Evolutionary conservation across 192 early-diverging fungal species (phyloP).

Genomic region (Rhizophagus sp.): DNA sequence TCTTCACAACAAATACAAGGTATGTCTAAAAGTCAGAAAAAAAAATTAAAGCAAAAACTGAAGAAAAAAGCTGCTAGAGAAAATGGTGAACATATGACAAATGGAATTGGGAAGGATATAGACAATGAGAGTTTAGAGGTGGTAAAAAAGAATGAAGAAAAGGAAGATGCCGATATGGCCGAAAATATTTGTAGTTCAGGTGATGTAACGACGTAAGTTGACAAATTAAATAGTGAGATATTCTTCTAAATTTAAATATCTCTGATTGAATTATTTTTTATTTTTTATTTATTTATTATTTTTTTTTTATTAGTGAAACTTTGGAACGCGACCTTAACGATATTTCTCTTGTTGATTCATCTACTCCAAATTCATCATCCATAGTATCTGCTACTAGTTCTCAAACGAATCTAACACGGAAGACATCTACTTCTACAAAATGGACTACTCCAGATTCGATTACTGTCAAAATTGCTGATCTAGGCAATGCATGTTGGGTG

Average conservation of each 20-base stretch:
- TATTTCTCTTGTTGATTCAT: conserved; percentile 58
- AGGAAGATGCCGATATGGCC: neutral
- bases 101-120: conserved; percentile 8
- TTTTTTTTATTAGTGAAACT: conserved; percentile 34
- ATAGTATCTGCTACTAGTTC: conserved; percentile 1
- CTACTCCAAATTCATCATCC: conserved; percentile 24
- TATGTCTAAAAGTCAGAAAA: conserved; percentile 53
- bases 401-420: neutral
- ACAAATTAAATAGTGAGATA: neutral
- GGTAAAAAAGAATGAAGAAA: conserved; percentile 10
- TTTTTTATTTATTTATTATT: too few relatives aligned
- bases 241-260: neutral
- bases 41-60: conserved; percentile 54
- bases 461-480: conserved; percentile 92
- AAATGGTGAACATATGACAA: conserved; percentile 27
- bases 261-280: neutral
- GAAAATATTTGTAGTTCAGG: neutral
- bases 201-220: conserved; percentile 23
- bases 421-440: conserved; percentile 23
- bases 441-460: conserved; percentile 36
- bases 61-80: conserved; percentile 37
- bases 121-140: conserved; percentile 7
- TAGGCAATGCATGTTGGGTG: conserved; percentile 97
- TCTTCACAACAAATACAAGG: conserved; percentile 21
- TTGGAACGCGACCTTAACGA: conserved; percentile 69